Conservation (phyloP, 2,329 filamentous ascomycete genomes). For the Talaromyces islandicus region DNA sequence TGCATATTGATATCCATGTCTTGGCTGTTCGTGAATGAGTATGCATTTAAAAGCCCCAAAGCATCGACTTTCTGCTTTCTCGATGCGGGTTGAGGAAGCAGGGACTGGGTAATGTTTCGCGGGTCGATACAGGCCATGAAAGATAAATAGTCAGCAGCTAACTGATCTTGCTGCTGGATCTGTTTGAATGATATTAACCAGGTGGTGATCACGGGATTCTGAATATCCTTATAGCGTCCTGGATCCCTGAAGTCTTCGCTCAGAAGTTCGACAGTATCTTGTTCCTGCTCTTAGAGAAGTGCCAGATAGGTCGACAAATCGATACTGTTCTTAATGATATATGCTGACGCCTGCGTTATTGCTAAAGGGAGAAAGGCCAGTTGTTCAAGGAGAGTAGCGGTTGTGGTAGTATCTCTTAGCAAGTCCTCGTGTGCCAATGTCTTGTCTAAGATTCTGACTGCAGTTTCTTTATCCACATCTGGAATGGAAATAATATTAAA, state of each 20-base stretch:
- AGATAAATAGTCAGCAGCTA: conserved; percentile 20
- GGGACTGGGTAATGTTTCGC: conserved; percentile 19
- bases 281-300: conserved; percentile 18
- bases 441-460: conserved; percentile 12
- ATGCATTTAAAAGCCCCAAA: conserved; percentile 18
- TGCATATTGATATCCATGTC: conserved; percentile 18
- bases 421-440: conserved; percentile 13
- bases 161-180: conserved; percentile 13
- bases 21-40: conserved; percentile 12
- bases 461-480: conserved; percentile 11
- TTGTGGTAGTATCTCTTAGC: conserved; percentile 10
- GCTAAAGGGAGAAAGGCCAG: conserved; percentile 25
- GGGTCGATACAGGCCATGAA: conserved; percentile 25
- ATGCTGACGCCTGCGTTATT: conserved; percentile 25
- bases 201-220: conserved; percentile 28
- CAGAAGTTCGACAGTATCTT: conserved; percentile 20
- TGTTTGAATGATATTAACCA: conserved; percentile 30
- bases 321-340: conserved; percentile 21
- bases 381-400: conserved; percentile 13
- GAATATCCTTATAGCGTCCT: conserved; percentile 17
- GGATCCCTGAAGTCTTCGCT: conserved; percentile 26
- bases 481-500: conserved; percentile 15
- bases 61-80: conserved; percentile 11
- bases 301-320: conserved; percentile 10
- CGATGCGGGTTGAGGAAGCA: conserved; percentile 15